Percentiles rank a stretch among this genome's conserved stretches.
These are phyloP conservation scores for Pestalotiopsis sp. DNA, from an alignment of 2,329 filamentous ascomycete genomes.

Conservation along the genomic window DNA sequence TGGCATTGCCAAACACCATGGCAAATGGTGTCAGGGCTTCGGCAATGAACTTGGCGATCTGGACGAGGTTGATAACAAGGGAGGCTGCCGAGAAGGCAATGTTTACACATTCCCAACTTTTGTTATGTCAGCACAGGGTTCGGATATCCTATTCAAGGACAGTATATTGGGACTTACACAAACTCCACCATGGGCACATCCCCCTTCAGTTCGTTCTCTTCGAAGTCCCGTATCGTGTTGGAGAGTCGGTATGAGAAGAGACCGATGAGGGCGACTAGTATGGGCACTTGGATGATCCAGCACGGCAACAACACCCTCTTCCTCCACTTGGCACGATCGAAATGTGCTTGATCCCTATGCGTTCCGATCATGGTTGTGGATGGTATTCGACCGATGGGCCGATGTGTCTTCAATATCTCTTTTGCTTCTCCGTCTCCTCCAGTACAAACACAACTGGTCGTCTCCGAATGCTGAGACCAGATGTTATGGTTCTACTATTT, in stretches of 20 bases:
- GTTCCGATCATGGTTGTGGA: slow-evolving; percentile 37
- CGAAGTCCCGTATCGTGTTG: slow-evolving; percentile 45
- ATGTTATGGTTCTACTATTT: not conserved
- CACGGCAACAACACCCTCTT: slow-evolving; percentile 48
- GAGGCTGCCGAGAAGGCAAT: slow-evolving; percentile 51
- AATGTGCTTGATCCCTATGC: slow-evolving; percentile 55
- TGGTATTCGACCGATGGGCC: not conserved
- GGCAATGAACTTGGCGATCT: slow-evolving; percentile 48
- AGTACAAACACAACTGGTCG: not conserved
- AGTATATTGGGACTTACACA: slow-evolving; percentile 44
- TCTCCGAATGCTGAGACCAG: not conserved
- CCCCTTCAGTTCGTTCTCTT: slow-evolving; percentile 42
- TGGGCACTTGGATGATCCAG: slow-evolving; percentile 51
- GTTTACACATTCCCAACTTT: slow-evolving; percentile 58
- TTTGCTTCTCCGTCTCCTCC: not conserved
- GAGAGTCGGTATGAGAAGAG: slow-evolving; percentile 57
- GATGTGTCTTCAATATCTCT: not conserved
- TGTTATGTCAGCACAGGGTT: not conserved
- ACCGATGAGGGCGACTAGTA: slow-evolving; percentile 50
- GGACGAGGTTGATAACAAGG: slow-evolving; percentile 48
- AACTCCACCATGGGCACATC: slow-evolving; percentile 48
- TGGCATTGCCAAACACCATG: slow-evolving; percentile 52
- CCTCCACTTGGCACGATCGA: slow-evolving; percentile 55
- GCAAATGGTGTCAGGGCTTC: slow-evolving; percentile 58
- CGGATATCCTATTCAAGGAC: not conserved